Percentiles rank a stretch among this genome's conserved stretches.
phyloP scores from a whole-genome alignment of 2,329 filamentous ascomycete genomes.

The Xylariales sp. region DNA sequence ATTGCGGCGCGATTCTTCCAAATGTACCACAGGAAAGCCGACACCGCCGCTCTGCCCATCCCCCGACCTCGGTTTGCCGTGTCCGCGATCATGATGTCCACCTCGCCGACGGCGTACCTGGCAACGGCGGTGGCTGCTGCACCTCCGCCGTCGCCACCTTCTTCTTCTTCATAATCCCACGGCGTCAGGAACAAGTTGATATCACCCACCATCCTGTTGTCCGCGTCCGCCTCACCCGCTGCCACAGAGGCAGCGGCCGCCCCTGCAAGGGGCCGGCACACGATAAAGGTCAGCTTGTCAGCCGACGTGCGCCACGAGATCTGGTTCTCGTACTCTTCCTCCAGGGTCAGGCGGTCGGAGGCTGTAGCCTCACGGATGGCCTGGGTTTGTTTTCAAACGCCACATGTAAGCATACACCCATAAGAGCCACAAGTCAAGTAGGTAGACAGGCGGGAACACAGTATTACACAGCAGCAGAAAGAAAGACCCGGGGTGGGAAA shows the following conservation, averaged over 20 bases:
- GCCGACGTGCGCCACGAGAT: conserved; percentile 73
- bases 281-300: conserved; percentile 92
- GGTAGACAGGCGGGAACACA: too few species aligned
- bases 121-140: conserved; percentile 24
- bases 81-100: conserved; percentile 28
- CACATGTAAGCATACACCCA: background rate
- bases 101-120: conserved; percentile 17
- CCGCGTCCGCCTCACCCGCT: conserved; percentile 47
- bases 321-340: conserved; percentile 89
- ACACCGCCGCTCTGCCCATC: conserved; percentile 42
- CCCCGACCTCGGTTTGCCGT: conserved; percentile 16
- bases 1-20: conserved; percentile 47
- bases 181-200: conserved; percentile 76
- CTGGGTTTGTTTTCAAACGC: conserved; percentile 29
- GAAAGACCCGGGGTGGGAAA: background rate
- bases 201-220: conserved; percentile 63
- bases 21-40: conserved; percentile 68
- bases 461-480: too few species aligned
- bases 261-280: conserved; percentile 52
- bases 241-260: conserved; percentile 13
- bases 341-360: conserved; percentile 75
- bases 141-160: conserved; percentile 21
- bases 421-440: too few species aligned
- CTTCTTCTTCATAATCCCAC: conserved; percentile 44
- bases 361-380: conserved; percentile 80